phyloP scores from a whole-genome alignment of 2,329 filamentous ascomycete genomes.

The Byssochlamys sp. region DNA sequence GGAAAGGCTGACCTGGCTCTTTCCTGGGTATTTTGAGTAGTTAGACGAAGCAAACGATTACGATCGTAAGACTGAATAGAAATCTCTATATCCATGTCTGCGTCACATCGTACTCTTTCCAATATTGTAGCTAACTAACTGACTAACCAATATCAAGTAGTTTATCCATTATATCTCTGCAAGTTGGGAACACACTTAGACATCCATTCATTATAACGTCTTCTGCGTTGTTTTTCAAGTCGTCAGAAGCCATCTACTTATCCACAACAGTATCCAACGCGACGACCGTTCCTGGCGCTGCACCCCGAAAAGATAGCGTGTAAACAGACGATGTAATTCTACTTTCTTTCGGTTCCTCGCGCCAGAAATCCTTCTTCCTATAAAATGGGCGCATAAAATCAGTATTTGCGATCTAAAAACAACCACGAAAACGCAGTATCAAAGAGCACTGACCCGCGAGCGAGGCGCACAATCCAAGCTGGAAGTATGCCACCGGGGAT shows the following conservation, averaged over 20 bases:
- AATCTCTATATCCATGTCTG: no score
- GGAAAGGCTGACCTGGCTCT: conserved; percentile 75
- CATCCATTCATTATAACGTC: not conserved
- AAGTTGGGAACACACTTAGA: no score
- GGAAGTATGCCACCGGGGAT: conserved; percentile 66
- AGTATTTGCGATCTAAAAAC: not conserved
- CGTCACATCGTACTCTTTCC: no score
- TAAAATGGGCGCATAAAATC: not conserved
- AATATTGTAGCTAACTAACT: no score
- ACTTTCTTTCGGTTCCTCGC: conserved; percentile 8
- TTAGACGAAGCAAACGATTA: not conserved
- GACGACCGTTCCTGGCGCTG: not conserved
- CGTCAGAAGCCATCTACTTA: not conserved
- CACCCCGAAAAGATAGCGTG: not conserved
- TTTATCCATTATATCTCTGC: no score
- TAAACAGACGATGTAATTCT: not conserved
- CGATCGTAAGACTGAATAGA: not conserved
- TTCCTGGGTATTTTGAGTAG: conserved; percentile 65
- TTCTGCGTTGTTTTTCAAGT: not conserved
- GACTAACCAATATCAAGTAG: no score
- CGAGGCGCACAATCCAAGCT: conserved; percentile 58
- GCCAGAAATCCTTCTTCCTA: conserved; percentile 64
- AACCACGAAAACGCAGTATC: not conserved
- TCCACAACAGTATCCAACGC: not conserved
- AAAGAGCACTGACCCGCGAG: conserved; percentile 36